Conservation (phyloP, 2,329 filamentous ascomycete species). For the Aspergillaceae sp. region DNA sequence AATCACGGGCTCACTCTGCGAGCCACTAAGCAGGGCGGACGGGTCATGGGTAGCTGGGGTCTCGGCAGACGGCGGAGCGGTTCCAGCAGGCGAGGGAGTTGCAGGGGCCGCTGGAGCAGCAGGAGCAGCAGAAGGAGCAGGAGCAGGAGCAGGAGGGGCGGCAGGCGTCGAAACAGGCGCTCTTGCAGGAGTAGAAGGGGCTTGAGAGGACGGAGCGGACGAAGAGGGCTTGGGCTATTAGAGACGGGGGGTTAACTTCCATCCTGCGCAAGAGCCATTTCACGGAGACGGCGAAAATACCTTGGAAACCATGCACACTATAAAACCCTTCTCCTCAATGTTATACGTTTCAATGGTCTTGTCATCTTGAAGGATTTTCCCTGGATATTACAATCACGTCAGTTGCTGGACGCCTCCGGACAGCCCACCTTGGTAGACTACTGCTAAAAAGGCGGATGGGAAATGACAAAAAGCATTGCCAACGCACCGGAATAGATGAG, state of each 20-base stretch:
- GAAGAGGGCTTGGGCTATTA: slow-evolving; percentile 59
- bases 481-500: slow-evolving; percentile 90
- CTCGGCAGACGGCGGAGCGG: slow-evolving; percentile 35
- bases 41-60: slow-evolving; percentile 54
- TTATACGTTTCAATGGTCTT: slow-evolving; percentile 95
- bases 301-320: slow-evolving; percentile 98
- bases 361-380: slow-evolving; percentile 97
- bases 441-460: slow-evolving; percentile 9
- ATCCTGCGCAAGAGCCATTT: background rate
- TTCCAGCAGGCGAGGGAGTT: slow-evolving; percentile 40
- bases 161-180: slow-evolving; percentile 36
- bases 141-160: slow-evolving; percentile 38
- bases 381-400: slow-evolving; percentile 38
- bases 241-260: slow-evolving; percentile 6
- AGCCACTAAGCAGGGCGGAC: slow-evolving; percentile 77
- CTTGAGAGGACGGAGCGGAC: slow-evolving; percentile 24
- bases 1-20: slow-evolving; percentile 72
- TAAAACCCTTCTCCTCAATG: slow-evolving; percentile 98
- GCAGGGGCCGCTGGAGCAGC: slow-evolving; percentile 41
- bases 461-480: background rate
- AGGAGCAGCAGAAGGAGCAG: slow-evolving; percentile 39
- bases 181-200: slow-evolving; percentile 32
- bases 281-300: slow-evolving; percentile 41
- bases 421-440: background rate
- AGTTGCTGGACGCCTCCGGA: background rate